A percentile compares a stretch with the other conserved stretches of the same genome.
phyloP scores from a whole-genome alignment of 2,329 filamentous ascomycete species.

The Paecilomyces sp. region DNA sequence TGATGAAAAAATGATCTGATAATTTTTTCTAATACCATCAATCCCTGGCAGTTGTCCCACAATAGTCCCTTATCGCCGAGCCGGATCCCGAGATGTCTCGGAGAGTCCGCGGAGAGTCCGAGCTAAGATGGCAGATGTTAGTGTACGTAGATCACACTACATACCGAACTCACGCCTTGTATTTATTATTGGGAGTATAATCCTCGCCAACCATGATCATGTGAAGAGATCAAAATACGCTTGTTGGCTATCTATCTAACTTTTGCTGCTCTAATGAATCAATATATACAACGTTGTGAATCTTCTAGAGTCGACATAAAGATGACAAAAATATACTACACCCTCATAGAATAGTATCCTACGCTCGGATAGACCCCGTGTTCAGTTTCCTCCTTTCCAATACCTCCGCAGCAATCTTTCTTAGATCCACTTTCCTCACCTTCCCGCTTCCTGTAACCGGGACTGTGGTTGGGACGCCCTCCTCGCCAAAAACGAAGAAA shows the following conservation, averaged over 20 bases:
- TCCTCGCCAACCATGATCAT: background rate
- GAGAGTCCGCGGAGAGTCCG: too few species aligned
- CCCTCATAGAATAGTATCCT: background rate
- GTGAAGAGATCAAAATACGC: background rate
- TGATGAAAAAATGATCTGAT: conserved; percentile 11
- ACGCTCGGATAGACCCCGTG: background rate
- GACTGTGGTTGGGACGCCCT: conserved; percentile 44
- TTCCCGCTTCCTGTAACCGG: conserved; percentile 65
- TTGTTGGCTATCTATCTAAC: background rate
- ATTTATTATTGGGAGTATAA: background rate
- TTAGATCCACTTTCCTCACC: conserved; percentile 55
- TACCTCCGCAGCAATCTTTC: conserved; percentile 37
- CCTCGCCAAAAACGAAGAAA: conserved; percentile 66
- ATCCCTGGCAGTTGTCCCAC: background rate
- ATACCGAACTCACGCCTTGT: background rate
- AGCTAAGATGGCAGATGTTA: too few species aligned
- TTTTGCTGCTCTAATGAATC: background rate
- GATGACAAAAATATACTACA: background rate
- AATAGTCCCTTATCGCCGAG: background rate
- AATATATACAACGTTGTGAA: background rate
- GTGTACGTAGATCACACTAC: background rate
- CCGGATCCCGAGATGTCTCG: background rate
- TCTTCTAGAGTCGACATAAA: background rate
- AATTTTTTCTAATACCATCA: background rate
- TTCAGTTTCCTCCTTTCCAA: conserved; percentile 35